Evolutionary conservation across 768 basidiomycete species (phyloP), one percentile per base, ranked within the genome.

Genomic region (Udeniomyces megalosporus): DNA sequence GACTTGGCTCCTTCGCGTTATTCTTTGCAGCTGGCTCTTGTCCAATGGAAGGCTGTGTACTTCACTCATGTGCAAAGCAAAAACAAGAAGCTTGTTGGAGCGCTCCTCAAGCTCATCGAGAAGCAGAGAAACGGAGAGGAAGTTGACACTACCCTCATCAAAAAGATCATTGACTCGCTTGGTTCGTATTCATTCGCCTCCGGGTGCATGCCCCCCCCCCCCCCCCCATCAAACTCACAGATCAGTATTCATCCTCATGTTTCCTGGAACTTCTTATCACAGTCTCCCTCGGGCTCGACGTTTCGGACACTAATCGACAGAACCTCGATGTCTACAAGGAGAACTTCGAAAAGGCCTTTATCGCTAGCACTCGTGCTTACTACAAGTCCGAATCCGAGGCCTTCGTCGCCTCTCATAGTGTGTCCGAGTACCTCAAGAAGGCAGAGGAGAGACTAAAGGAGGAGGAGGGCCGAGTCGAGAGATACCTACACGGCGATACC

Each of bases 381-480:
- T 99, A 97, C 78, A 84, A 82, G 69, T 80, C 84, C 67, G 92
- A 99, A 74, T 92, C 90, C 0, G 84, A 89, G 67, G 80, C 84
- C 4, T 99, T 90, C 78, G 80, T 96, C 29, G 83, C 84, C 1
- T 82, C 84, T 69, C 89, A 89, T 75, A 85, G 80, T 61, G 84
- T 96, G 54, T 86, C 88, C 14, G 93, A 96, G 71, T 99, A 96
- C 73, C 77, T 99, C 72, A 90, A 84, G 76, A 92, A 88, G 74
- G 92, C 89, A 0, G 93, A 95, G 71, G 86, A 87, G 69, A 82
- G 93, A 49, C 75, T 99, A 62, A 81, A 82, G 61, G 92, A 99
- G 74, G 93, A 99, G 70, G 89, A 93, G 73, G 88, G 92, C 70
- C 82, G 93, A 26, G 89, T 96, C 24, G 92, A 95, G 71, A 80